These are phyloP conservation scores for Violaceomyces palustris DNA, from an alignment of 1,284 basidiomycete genomes.

Conservation along the genomic window DNA sequence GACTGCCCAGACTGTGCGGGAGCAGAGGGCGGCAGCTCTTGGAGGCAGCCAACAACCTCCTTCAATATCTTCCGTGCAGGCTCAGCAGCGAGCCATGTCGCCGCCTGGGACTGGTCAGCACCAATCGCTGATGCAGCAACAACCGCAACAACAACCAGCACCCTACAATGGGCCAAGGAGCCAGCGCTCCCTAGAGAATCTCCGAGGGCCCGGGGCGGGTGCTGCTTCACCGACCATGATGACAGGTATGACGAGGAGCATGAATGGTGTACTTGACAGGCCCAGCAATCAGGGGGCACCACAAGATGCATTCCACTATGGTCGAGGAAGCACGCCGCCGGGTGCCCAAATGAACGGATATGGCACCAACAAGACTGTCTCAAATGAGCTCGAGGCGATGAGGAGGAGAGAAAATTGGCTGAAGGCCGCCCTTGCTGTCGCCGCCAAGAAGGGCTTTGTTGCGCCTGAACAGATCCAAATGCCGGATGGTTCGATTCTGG, in stretches of 20 bases:
- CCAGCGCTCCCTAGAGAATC: slow-evolving; percentile 41
- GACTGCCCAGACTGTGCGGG: too few relatives aligned
- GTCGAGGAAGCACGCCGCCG: slow-evolving; percentile 15
- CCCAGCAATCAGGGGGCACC: slow-evolving; percentile 14
- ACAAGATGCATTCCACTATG: slow-evolving; percentile 44
- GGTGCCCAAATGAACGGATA: slow-evolving; percentile 19
- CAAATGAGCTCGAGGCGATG: slow-evolving; percentile 67
- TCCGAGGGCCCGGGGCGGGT: slow-evolving; percentile 22
- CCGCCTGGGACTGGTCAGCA: too few relatives aligned
- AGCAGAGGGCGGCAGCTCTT: too few relatives aligned
- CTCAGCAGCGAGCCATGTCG: too few relatives aligned
- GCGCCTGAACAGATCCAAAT: slow-evolving; percentile 58
- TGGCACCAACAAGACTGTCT: background rate
- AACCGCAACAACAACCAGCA: slow-evolving; percentile 5
- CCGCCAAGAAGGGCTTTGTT: slow-evolving; percentile 75
- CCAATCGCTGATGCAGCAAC: slow-evolving; percentile 6
- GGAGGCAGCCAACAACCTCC: too few relatives aligned
- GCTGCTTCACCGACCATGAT: slow-evolving; percentile 21
- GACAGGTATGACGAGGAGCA: slow-evolving; percentile 19
- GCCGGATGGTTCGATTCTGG: slow-evolving; percentile 22
- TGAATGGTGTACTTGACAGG: slow-evolving; percentile 32
- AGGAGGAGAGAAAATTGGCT: slow-evolving; percentile 80
- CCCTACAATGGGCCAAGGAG: slow-evolving; percentile 33
- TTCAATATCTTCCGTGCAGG: too few relatives aligned
- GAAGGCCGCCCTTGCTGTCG: slow-evolving; percentile 72